Evolutionary conservation across 2,329 filamentous ascomycete genomes (phyloP).

Genomic region (Chaetoscypha palmicola): DNA sequence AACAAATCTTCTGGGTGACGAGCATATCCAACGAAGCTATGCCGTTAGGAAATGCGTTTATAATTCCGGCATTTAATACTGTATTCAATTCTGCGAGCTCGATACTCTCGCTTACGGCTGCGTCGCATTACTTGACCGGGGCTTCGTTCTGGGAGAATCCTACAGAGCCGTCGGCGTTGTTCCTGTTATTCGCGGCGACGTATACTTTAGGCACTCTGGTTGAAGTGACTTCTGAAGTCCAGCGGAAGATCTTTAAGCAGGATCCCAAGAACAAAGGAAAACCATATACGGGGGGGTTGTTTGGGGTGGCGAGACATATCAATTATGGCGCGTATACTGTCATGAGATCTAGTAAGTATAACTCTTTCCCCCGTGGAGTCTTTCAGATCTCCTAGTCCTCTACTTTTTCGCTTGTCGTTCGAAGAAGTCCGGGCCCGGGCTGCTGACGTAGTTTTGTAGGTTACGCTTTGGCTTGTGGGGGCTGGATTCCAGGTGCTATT

Average conservation of each 20-base stretch:
- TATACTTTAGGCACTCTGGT: slow-evolving; percentile 46
- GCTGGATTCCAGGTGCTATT: slow-evolving; percentile 38
- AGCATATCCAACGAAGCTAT: slow-evolving; percentile 44
- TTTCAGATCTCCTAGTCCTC: too few species aligned
- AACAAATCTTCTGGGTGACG: slow-evolving; percentile 50
- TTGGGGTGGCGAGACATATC: slow-evolving; percentile 42
- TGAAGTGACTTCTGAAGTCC: slow-evolving; percentile 50
- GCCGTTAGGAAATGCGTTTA: slow-evolving; percentile 35
- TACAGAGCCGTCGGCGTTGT: slow-evolving; percentile 12
- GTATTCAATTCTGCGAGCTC: slow-evolving; percentile 48
- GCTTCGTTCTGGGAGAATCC: slow-evolving; percentile 10
- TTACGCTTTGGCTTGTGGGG: slow-evolving; percentile 42
- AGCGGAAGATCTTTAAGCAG: slow-evolving; percentile 46
- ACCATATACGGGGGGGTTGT: slow-evolving; percentile 43
- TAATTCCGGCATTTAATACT: slow-evolving; percentile 46
- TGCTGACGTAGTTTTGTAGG: too few species aligned
- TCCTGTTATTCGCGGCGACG: slow-evolving; percentile 42
- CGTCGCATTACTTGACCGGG: slow-evolving; percentile 35
- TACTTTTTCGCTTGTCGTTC: too few species aligned
- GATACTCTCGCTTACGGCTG: slow-evolving; percentile 44
- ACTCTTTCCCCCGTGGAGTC: too few species aligned
- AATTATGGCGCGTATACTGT: slow-evolving; percentile 48
- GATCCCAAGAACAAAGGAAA: slow-evolving; percentile 45
- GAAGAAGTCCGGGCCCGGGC: too few species aligned
- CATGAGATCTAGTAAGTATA: slow-evolving; percentile 44